phyloP scores from a whole-genome alignment of 805 yeast genomes.

The Tetrapisispora namnaoensis region DNA sequence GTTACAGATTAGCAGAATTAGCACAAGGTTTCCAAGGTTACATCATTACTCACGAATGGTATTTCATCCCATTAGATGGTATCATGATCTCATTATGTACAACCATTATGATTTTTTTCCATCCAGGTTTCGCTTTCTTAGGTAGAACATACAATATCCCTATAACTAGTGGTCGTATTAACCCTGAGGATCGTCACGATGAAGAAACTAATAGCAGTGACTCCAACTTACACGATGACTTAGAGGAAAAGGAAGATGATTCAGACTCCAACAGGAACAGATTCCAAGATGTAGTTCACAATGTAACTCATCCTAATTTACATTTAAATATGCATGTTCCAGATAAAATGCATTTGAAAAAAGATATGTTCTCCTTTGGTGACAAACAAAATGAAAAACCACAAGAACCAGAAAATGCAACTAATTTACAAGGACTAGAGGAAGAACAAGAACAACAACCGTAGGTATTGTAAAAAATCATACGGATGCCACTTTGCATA shows the following conservation, averaged over 20 bases:
- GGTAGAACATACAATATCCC: slow-evolving; percentile 23
- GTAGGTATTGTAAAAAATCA: neutral
- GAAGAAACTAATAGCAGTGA: neutral
- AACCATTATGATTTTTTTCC: slow-evolving; percentile 39
- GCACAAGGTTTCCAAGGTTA: slow-evolving; percentile 55
- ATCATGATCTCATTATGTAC: slow-evolving; percentile 48
- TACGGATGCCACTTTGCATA: neutral
- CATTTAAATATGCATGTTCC: neutral
- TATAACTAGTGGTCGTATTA: slow-evolving; percentile 14
- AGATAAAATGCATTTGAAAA: neutral
- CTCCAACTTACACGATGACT: neutral
- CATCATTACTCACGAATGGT: slow-evolving; percentile 51
- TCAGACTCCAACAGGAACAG: neutral
- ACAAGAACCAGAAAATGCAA: neutral
- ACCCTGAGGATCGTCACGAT: slow-evolving; percentile 9
- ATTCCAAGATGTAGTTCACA: slow-evolving; percentile 1
- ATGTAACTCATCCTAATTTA: neutral
- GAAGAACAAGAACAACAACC: neutral
- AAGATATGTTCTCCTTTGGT: neutral
- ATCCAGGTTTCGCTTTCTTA: slow-evolving; percentile 52
- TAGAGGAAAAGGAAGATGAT: neutral
- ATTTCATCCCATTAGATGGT: slow-evolving; percentile 52
- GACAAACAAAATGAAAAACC: neutral
- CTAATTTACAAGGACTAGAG: neutral
- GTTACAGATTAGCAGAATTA: slow-evolving; percentile 66